Percentiles rank a stretch among this genome's conserved stretches.
phyloP scores from a whole-genome alignment of 192 early-diverging fungal genomes.

The Entomortierella parvispora region DNA sequence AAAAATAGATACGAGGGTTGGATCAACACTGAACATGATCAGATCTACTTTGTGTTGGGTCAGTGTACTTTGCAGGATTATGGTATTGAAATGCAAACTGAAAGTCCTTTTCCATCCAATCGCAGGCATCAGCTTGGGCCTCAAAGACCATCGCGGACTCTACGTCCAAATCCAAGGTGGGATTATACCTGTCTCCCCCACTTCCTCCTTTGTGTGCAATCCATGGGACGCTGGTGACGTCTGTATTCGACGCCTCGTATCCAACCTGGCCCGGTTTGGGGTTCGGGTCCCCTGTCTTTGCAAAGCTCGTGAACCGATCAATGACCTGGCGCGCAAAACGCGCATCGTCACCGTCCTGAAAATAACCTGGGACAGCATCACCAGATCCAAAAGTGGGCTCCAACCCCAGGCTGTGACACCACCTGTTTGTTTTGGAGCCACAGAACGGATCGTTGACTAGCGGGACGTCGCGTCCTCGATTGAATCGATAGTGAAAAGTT shows the following conservation, averaged over 20 bases:
- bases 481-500: constrained; percentile 34
- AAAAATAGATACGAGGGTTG: no score
- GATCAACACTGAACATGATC: no score
- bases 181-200: constrained; percentile 4
- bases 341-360: constrained; percentile 40
- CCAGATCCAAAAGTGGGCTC: constrained; percentile 28
- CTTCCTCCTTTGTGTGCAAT: background rate
- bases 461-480: constrained; percentile 28
- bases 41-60: no score
- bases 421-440: constrained; percentile 16
- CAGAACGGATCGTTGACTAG: constrained; percentile 15
- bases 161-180: constrained; percentile 24
- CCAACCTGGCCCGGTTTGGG: constrained; percentile 12
- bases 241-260: constrained; percentile 16
- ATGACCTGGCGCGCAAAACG: constrained; percentile 49
- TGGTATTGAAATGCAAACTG: background rate
- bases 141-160: background rate
- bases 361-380: constrained; percentile 13
- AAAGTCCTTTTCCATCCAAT: constrained; percentile 3
- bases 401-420: constrained; percentile 36
- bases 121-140: background rate
- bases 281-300: constrained; percentile 49
- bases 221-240: constrained; percentile 18
- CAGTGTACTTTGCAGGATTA: background rate
- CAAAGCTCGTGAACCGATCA: constrained; percentile 47